These are phyloP conservation scores for Verticillium nonalfalfae DNA, from an alignment of 2,329 filamentous ascomycete species.

Conservation along the genomic window DNA sequence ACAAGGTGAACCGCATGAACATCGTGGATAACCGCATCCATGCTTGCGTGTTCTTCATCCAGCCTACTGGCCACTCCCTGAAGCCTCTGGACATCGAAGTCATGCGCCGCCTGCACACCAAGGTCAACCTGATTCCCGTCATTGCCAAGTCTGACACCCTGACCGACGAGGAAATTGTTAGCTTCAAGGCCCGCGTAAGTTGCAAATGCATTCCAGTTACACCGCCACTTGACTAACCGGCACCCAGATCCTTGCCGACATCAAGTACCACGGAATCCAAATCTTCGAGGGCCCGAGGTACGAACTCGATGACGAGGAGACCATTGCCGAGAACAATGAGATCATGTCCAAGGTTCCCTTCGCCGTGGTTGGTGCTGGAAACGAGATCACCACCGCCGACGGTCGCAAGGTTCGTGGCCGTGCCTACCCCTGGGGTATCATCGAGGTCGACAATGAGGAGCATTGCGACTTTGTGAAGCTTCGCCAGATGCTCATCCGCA, in stretches of 20 bases:
- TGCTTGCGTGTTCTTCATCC: slow-evolving; percentile 98
- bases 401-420: slow-evolving; percentile 94
- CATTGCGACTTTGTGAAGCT: slow-evolving; percentile 99
- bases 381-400: slow-evolving; percentile 85
- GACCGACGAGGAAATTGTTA: slow-evolving; percentile 90
- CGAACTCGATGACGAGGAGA: slow-evolving; percentile 98
- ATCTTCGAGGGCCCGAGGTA: slow-evolving; percentile 99
- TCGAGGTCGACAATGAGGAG: slow-evolving; percentile 99
- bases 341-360: slow-evolving; percentile 99
- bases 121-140: slow-evolving; percentile 99
- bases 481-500: slow-evolving; percentile 98
- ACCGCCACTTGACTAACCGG: slow-evolving; percentile 3
- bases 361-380: slow-evolving; percentile 93
- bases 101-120: slow-evolving; percentile 98
- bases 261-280: slow-evolving; percentile 94
- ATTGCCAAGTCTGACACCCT: slow-evolving; percentile 98
- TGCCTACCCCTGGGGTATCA: slow-evolving; percentile 95
- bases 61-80: slow-evolving; percentile 95
- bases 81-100: slow-evolving; percentile 99
- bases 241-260: slow-evolving; percentile 84
- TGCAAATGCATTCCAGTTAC: background rate
- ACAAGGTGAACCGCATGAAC: slow-evolving; percentile 99
- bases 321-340: slow-evolving; percentile 99
- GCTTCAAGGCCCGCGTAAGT: slow-evolving; percentile 94
- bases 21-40: slow-evolving; percentile 99